These are phyloP conservation scores for Thelonectria rubi DNA, from an alignment of 2,329 filamentous ascomycete genomes.

Conservation along the genomic window DNA sequence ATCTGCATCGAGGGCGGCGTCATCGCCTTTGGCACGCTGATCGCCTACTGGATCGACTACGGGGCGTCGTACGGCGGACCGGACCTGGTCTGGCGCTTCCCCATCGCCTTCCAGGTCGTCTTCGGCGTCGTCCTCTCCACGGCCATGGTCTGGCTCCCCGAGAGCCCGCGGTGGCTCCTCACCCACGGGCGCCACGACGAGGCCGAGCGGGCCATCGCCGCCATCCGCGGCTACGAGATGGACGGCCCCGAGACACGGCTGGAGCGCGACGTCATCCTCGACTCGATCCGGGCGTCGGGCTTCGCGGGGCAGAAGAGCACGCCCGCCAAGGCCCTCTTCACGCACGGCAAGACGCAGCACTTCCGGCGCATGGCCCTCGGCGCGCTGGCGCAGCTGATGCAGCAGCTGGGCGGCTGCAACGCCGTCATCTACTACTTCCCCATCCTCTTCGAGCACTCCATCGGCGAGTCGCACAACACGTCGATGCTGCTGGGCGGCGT, in stretches of 20 bases:
- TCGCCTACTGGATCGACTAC: conserved; percentile 56
- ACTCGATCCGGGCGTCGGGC: conserved; percentile 62
- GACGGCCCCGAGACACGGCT: conserved; percentile 65
- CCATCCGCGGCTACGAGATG: conserved; percentile 50
- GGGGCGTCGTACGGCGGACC: conserved; percentile 54
- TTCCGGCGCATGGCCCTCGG: conserved; percentile 71
- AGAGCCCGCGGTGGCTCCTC: conserved; percentile 57
- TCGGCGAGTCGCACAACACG: conserved; percentile 49
- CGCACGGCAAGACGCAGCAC: conserved; percentile 71
- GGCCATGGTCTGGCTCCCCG: conserved; percentile 56
- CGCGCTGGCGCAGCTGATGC: conserved; percentile 67
- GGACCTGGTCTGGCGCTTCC: conserved; percentile 64
- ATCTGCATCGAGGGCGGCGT: conserved; percentile 60
- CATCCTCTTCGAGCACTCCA: conserved; percentile 58
- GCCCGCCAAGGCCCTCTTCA: conserved; percentile 64
- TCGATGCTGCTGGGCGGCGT: conserved; percentile 61
- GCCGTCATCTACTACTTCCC: conserved; percentile 70
- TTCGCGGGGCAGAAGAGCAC: conserved; percentile 55
- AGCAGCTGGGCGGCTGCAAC: conserved; percentile 68
- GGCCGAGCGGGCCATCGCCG: conserved; percentile 44
- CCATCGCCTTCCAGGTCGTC: conserved; percentile 54
- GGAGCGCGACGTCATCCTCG: conserved; percentile 63
- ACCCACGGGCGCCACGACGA: conserved; percentile 59
- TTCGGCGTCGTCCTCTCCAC: conserved; percentile 56
- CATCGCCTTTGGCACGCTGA: conserved; percentile 53